phyloP scores from a whole-genome alignment of 345 rosid genomes.

The Raphanus raphanistrum region DNA sequence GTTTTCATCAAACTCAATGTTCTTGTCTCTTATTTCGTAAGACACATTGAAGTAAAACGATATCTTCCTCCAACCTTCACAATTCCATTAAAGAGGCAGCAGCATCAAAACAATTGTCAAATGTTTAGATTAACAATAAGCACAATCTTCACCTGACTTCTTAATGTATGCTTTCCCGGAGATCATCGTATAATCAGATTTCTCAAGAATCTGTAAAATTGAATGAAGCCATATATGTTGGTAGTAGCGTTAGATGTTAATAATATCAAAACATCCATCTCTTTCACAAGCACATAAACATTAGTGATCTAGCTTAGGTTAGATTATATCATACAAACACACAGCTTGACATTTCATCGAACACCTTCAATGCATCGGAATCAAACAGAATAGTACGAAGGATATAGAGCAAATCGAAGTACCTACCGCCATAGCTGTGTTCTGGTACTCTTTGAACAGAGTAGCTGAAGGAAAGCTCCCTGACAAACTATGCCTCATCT shows the following conservation, averaged over 20 bases:
- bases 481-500: conserved; percentile 64
- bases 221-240: conserved; percentile 7
- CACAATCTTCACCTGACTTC: conserved; percentile 66
- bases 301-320: background rate
- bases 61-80: conserved; percentile 94
- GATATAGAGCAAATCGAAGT: background rate
- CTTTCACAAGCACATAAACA: background rate
- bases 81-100: background rate
- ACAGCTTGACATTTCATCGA: conserved; percentile 22
- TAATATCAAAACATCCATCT: background rate
- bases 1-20: conserved; percentile 82
- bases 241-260: background rate
- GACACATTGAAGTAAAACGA: conserved; percentile 91
- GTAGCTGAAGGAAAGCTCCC: conserved; percentile 85
- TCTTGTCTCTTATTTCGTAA: conserved; percentile 85
- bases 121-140: background rate
- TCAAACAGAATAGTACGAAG: background rate
- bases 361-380: conserved; percentile 32
- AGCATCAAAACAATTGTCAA: conserved; percentile 16
- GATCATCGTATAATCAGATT: conserved; percentile 79
- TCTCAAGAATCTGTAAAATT: conserved; percentile 78
- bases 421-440: conserved; percentile 86
- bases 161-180: conserved; percentile 85
- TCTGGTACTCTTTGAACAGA: conserved; percentile 85
- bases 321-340: background rate